Evolutionary conservation across 2,329 filamentous ascomycete species (phyloP), one percentile per base, ranked within the genome.

Genomic region (Pseudocercospora pini-densiflorae): DNA sequence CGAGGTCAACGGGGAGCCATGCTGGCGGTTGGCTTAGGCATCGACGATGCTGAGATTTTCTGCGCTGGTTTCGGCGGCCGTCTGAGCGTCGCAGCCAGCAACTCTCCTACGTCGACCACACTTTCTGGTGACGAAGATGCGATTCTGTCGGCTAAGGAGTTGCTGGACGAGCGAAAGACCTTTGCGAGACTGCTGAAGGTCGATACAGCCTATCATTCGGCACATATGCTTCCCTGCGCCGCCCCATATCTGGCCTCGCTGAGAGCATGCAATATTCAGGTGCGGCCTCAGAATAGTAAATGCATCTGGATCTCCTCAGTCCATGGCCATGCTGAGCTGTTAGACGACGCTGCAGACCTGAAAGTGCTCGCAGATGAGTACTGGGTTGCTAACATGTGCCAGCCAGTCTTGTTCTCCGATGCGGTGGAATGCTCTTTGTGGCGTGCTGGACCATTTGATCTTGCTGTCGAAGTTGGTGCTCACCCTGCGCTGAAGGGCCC

Each of bases 311-410:
- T 72, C 33, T 74, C 73, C 5, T 64, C 59, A 45, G 63, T 68
- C 7, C 57, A 67, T 61, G 67, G 63, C 16, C 71, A 29, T 43
- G 70, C 16, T 71, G 79, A 19, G 71, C 57, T 67, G 3, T 59
- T 70, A 16, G 68, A 70, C 58, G 66, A 68, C 27, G 51, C 66
- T 47, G 60, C 61, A 23, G 69, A 74, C 4, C 62, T 80, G 21
- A 49, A 10, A 1, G 72, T 64, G 5, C 53, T 57, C 10, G 61
- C 62, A 1, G 61, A 58, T 45, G 43, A 67, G 45, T 85, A 85
- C 71, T 86, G 83, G 83, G 72, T 65, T 0, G 75, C 80, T 29
- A 86, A 85, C 68, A 80, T 85, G 80, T 69, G 75, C 1, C 73
- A 77, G 9, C 75, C 83, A 1, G 83, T 85, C 0, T 68, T 81